A percentile compares a stretch with the other conserved stretches of the same genome.
phyloP scores from a whole-genome alignment of 768 basidiomycete species.

The Podaxis rugospora region DNA sequence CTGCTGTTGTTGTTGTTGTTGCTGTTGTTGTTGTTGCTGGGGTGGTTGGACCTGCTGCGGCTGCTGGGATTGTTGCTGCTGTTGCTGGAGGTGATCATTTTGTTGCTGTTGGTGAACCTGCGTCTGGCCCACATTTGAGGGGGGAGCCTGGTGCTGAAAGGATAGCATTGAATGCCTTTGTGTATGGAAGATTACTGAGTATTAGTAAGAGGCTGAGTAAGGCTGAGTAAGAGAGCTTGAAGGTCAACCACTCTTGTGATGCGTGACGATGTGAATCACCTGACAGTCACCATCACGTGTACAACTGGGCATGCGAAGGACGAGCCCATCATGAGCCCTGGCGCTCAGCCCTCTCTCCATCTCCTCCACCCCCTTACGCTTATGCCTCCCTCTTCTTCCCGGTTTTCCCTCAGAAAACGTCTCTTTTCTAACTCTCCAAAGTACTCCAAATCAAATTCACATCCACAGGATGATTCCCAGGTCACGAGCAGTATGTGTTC shows the following conservation, averaged over 20 bases:
- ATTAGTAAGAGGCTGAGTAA: constrained; percentile 50
- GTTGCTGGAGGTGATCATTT: constrained; percentile 13
- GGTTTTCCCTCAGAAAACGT: constrained; percentile 10
- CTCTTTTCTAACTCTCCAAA: constrained; percentile 9
- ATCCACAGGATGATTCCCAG: background rate
- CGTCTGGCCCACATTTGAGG: constrained; percentile 26
- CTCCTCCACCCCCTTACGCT: background rate
- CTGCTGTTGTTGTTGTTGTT: constrained; percentile 12
- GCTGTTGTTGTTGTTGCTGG: constrained; percentile 13
- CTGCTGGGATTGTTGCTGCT: constrained; percentile 15
- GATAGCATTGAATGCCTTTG: constrained; percentile 30
- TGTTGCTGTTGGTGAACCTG: constrained; percentile 18
- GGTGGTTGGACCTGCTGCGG: constrained; percentile 10
- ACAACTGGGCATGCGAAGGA: background rate
- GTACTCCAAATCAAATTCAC: background rate
- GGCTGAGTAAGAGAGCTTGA: constrained; percentile 22
- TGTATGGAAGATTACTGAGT: constrained; percentile 23
- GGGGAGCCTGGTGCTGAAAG: constrained; percentile 29
- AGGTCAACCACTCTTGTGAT: constrained; percentile 13
- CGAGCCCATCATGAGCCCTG: constrained; percentile 2
- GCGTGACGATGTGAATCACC: constrained; percentile 11
- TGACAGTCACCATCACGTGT: constrained; percentile 12
- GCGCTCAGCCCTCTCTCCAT: constrained; percentile 4
- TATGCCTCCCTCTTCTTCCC: constrained; percentile 11
- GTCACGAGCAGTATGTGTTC: background rate